Evolutionary conservation across 345 rosid species (phyloP), one percentile per base, ranked within the genome.

Genomic region (Salix suchowensis): DNA sequence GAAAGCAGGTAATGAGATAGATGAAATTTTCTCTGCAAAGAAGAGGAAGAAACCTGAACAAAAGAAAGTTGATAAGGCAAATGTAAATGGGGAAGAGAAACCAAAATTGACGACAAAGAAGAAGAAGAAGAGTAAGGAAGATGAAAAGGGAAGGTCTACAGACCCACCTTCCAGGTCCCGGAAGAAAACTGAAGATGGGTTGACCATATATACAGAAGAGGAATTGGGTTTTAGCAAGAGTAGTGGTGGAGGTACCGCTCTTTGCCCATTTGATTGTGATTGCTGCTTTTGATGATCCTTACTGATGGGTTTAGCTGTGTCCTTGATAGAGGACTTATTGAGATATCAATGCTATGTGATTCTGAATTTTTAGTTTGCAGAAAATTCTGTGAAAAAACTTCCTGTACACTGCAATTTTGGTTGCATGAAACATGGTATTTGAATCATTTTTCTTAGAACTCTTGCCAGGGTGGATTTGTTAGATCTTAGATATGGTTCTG

Each of bases 231-330:
- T 95, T 36, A 84, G 71, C 50, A 88, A 77, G 21, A 52, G 84
- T 19, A 83, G 88, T 36, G 88, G 87, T 73, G 96, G 98, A 75
- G 73, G 67, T 60, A 88, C 97, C 6, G 84, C 76, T 5, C 93
- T 89, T 74, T 95, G 97, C 74, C 98, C 98, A 24, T 95, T 93
- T 82, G 94, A 93, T 73, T 92, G 98, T 82, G 79, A 87, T 40
- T 92, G 98, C 84, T 94, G 98, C 81, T 88, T 90, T 80, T 91
- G 87, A 88, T 37, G 30, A 61, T 71, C 36, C 26, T 4, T 14
- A 16, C 23, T 15, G 32, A 44, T 12, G 58, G 54, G 34, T 26
- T 7, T 10, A 19, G 30, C 30, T 32, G 65, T 65, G 12, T 32
- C 48, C 16, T 36, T 32, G 54, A 13, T 26, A 28, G 26, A 36